A percentile compares a stretch with the other conserved stretches of the same genome.
phyloP scores from a whole-genome alignment of 148 eudicot species.

The Vaccinium darrowii region DNA sequence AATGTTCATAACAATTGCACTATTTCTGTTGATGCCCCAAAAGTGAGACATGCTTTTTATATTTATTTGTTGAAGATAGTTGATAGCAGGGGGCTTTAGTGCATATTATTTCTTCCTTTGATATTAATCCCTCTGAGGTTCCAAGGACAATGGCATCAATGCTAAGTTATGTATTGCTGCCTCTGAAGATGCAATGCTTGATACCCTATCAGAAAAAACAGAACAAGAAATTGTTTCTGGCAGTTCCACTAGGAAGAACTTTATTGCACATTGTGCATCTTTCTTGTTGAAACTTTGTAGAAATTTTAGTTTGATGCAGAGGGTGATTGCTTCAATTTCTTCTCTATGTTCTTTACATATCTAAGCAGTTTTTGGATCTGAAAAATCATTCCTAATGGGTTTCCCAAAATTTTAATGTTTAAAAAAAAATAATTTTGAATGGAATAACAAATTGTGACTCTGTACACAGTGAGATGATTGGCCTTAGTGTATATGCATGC shows the following conservation, averaged over 20 bases:
- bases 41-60: conserved; percentile 41
- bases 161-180: conserved; percentile 94
- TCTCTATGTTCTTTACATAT: no score
- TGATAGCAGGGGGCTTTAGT: neutral
- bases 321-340: no score
- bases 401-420: no score
- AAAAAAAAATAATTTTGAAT: no score
- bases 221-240: conserved; percentile 89
- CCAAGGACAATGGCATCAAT: conserved; percentile 79
- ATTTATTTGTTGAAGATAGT: neutral
- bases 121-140: conserved; percentile 12
- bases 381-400: no score
- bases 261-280: conserved; percentile 85
- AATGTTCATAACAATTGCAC: conserved; percentile 27
- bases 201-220: conserved; percentile 69
- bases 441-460: no score
- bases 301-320: conserved; percentile 90
- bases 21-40: conserved; percentile 36
- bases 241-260: conserved; percentile 57
- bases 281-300: conserved; percentile 81
- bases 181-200: conserved; percentile 91
- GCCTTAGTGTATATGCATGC: no score
- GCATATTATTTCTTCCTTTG: neutral
- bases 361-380: no score
- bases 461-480: no score